These are phyloP conservation scores for Diphasiastrum complanatum DNA, from an alignment of 83 land plant species.

Conservation along the genomic window DNA sequence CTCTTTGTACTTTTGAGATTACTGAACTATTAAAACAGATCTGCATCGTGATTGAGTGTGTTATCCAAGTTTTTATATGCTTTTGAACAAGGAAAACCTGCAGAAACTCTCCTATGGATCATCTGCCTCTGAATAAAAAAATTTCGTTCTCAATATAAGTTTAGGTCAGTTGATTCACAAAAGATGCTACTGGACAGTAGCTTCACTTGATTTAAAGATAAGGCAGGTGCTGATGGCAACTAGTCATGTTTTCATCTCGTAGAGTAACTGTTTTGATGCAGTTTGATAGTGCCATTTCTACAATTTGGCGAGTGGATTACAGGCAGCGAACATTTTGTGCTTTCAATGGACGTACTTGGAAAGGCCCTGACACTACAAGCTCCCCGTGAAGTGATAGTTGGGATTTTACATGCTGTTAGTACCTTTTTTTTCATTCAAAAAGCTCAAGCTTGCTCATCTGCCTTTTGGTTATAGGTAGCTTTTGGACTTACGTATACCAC, in stretches of 20 bases:
- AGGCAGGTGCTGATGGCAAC: too few species aligned
- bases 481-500: background rate
- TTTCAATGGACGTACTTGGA: slow-evolving; percentile 29
- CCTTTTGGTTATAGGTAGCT: background rate
- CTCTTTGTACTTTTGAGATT: background rate
- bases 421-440: background rate
- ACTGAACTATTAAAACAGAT: background rate
- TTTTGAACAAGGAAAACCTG: too few species aligned
- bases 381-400: slow-evolving; percentile 17
- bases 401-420: slow-evolving; percentile 27
- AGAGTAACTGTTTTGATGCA: background rate
- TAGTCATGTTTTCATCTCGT: background rate
- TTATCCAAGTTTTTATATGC: background rate
- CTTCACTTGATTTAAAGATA: too few species aligned
- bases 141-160: too few species aligned
- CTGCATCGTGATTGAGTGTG: background rate
- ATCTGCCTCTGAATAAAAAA: too few species aligned
- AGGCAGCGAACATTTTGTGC: slow-evolving; percentile 15
- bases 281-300: slow-evolving; percentile 32
- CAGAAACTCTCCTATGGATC: too few species aligned
- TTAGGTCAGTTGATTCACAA: too few species aligned
- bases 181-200: too few species aligned
- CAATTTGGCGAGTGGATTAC: slow-evolving; percentile 29
- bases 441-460: background rate
- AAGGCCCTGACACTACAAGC: slow-evolving; percentile 28